phyloP scores from a whole-genome alignment of 345 rosid genomes.

The Boechera retrofracta region DNA sequence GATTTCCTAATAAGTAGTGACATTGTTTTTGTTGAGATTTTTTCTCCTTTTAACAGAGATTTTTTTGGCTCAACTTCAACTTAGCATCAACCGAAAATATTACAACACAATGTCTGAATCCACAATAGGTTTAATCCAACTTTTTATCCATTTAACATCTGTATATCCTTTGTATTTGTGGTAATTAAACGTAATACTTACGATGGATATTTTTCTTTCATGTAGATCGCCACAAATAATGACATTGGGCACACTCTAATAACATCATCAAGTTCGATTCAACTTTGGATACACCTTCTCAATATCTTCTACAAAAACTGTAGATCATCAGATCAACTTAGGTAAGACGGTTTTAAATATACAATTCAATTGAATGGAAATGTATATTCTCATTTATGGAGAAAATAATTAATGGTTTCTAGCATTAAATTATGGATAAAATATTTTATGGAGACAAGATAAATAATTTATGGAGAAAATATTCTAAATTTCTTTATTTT shows the following conservation, averaged over 20 bases:
- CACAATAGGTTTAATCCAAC: too few species aligned
- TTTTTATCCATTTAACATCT: neutral
- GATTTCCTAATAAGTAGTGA: neutral
- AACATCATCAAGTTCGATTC: neutral
- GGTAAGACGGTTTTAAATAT: neutral
- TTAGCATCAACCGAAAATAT: too few species aligned
- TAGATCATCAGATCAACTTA: neutral
- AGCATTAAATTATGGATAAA: neutral
- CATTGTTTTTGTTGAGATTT: neutral
- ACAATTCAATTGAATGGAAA: neutral
- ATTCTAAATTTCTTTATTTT: neutral
- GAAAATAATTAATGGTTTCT: neutral
- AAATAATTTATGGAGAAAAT: neutral
- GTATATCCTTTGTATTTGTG: neutral
- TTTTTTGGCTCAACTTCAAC: too few species aligned
- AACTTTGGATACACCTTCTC: neutral
- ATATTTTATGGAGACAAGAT: neutral
- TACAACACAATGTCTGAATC: too few species aligned
- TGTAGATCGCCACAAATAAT: conserved; percentile 1
- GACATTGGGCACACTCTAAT: neutral
- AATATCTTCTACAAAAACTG: neutral
- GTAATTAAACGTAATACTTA: neutral
- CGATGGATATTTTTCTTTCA: neutral
- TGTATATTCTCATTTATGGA: neutral
- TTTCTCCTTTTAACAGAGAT: too few species aligned